These are phyloP conservation scores for Nemania serpens DNA, from an alignment of 2,329 filamentous ascomycete species.

Conservation along the genomic window DNA sequence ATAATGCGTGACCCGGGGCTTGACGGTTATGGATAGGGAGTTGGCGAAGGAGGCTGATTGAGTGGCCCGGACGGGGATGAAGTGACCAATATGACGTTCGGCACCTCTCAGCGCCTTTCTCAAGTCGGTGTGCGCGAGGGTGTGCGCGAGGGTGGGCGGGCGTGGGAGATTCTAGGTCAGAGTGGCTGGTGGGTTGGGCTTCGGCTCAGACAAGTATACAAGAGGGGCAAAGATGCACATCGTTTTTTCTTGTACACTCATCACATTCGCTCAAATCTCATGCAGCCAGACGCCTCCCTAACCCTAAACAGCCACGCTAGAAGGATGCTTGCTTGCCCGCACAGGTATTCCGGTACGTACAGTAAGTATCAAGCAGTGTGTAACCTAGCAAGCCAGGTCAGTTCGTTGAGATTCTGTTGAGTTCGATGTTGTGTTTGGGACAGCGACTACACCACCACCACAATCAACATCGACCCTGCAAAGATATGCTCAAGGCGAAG, in stretches of 20 bases:
- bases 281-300: conserved; percentile 6
- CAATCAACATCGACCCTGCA: too few relatives aligned
- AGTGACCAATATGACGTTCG: conserved; percentile 28
- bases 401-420: too few relatives aligned
- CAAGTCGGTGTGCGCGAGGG: conserved; percentile 23
- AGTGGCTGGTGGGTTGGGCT: conserved; percentile 27
- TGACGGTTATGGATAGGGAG: conserved; percentile 22
- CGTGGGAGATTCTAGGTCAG: conserved; percentile 12
- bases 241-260: conserved; percentile 11
- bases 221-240: conserved; percentile 22
- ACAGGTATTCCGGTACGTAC: not conserved
- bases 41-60: conserved; percentile 1
- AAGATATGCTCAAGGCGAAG: not conserved
- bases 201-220: conserved; percentile 8
- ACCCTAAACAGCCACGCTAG: conserved; percentile 18
- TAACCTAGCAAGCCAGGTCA: too few relatives aligned
- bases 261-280: conserved; percentile 2
- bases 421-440: too few relatives aligned
- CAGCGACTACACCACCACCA: too few relatives aligned
- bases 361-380: not conserved
- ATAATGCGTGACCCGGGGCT: conserved; percentile 20
- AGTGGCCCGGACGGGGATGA: conserved; percentile 8
- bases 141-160: conserved; percentile 23
- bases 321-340: not conserved
- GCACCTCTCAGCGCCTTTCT: conserved; percentile 22